Conservation (phyloP, 2,329 filamentous ascomycete genomes). For the Trichoderma guizhouense region DNA sequence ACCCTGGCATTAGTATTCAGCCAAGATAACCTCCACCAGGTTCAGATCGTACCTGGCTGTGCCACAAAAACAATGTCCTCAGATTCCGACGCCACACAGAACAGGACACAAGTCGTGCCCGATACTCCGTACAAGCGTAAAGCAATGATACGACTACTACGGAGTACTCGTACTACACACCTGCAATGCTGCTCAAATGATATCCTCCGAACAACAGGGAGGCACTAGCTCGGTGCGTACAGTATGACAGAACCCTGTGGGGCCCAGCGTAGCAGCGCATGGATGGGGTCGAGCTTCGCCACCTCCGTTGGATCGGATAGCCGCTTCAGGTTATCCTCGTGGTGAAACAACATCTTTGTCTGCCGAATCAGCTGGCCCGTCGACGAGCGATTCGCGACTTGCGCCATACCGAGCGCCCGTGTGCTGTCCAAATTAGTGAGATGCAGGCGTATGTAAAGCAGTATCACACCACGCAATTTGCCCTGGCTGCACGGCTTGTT, state of each 20-base stretch:
- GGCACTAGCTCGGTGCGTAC: background rate
- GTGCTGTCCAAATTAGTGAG: background rate
- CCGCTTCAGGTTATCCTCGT: constrained; percentile 16
- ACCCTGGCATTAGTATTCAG: background rate
- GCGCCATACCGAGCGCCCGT: background rate
- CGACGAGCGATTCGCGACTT: background rate
- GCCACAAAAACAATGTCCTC: background rate
- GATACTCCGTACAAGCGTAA: background rate
- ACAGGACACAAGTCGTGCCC: background rate
- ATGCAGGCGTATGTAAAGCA: background rate
- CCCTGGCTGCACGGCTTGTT: background rate
- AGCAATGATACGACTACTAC: background rate
- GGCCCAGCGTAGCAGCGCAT: background rate
- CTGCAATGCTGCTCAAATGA: background rate
- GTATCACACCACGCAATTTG: background rate
- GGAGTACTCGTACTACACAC: background rate
- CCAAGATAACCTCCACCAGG: background rate
- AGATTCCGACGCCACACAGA: background rate
- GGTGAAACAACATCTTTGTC: constrained; percentile 4
- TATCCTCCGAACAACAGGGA: background rate
- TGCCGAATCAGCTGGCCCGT: background rate
- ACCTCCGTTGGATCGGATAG: constrained; percentile 10
- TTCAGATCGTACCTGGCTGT: background rate
- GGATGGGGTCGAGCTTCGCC: constrained; percentile 9
- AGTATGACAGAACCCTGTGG: background rate